phyloP scores from a whole-genome alignment of 257 asterid species.

The Orobanche coerulescens region DNA sequence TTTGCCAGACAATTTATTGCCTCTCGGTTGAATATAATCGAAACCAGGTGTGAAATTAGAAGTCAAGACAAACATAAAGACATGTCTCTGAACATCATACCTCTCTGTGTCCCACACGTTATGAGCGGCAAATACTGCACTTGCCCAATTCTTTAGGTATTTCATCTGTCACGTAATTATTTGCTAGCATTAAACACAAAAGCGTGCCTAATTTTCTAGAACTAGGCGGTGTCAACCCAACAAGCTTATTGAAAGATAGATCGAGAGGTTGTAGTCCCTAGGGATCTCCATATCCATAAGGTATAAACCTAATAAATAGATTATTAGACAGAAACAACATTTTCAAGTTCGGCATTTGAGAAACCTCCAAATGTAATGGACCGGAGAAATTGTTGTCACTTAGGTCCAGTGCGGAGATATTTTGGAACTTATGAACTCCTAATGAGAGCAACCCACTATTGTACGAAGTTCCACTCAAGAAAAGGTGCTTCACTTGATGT shows the following conservation, averaged over 20 bases:
- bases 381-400: conserved; percentile 38
- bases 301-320: conserved; percentile 40
- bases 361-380: conserved; percentile 35
- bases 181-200: conserved; percentile 38
- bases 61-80: conserved; percentile 29
- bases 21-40: conserved; percentile 42
- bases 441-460: conserved; percentile 36
- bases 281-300: conserved; percentile 37
- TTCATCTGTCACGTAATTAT: conserved; percentile 30
- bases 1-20: conserved; percentile 32
- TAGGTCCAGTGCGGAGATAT: conserved; percentile 34
- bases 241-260: conserved; percentile 38
- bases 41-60: conserved; percentile 12
- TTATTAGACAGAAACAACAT: conserved; percentile 40
- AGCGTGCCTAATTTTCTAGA: conserved; percentile 32
- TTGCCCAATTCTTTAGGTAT: conserved; percentile 42
- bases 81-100: conserved; percentile 32
- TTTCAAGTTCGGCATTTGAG: conserved; percentile 32
- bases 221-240: conserved; percentile 31
- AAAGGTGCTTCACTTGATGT: conserved; percentile 33
- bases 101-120: conserved; percentile 23
- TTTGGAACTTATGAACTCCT: conserved; percentile 30
- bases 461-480: conserved; percentile 32
- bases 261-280: conserved; percentile 42
- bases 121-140: conserved; percentile 29